phyloP scores from a whole-genome alignment of 2,329 filamentous ascomycete species.

The Cordyceps farinosa region DNA sequence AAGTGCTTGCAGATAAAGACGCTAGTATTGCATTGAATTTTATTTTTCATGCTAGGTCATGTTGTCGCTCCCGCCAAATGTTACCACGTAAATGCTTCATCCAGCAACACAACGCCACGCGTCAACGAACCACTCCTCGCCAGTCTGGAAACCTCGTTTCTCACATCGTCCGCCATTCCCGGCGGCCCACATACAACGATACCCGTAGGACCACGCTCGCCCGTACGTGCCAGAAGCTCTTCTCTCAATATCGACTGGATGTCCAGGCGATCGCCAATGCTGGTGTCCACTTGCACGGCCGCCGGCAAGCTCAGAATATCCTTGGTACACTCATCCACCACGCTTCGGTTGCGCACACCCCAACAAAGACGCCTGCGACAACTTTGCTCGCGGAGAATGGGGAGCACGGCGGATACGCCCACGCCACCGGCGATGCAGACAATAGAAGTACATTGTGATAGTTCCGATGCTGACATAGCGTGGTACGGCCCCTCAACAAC shows the following conservation, averaged over 20 bases:
- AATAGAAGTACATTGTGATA: constrained; percentile 26
- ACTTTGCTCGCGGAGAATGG: constrained; percentile 22
- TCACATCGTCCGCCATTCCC: constrained; percentile 29
- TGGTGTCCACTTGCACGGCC: constrained; percentile 23
- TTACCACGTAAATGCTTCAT: constrained; percentile 30
- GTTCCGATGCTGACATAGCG: constrained; percentile 21
- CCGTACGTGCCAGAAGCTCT: constrained; percentile 21
- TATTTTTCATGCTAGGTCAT: no score
- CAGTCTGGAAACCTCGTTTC: constrained; percentile 25
- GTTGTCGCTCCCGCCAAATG: neutral
- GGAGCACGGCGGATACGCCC: constrained; percentile 30
- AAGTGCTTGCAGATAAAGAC: neutral
- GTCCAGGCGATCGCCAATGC: constrained; percentile 24
- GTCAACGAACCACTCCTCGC: constrained; percentile 19
- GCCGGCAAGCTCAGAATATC: constrained; percentile 20
- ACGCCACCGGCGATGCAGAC: constrained; percentile 34
- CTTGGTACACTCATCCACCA: constrained; percentile 20
- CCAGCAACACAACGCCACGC: constrained; percentile 25
- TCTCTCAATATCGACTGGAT: constrained; percentile 23
- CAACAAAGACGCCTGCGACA: constrained; percentile 26
- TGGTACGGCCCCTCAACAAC: constrained; percentile 30
- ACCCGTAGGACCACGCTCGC: constrained; percentile 22
- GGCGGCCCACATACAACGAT: constrained; percentile 30
- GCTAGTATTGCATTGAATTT: no score
- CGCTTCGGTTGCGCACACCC: constrained; percentile 23